Evolutionary conservation across 202 grass and related monocot species (phyloP).

Genomic region (Schoenoplectus tabernaemontani): DNA sequence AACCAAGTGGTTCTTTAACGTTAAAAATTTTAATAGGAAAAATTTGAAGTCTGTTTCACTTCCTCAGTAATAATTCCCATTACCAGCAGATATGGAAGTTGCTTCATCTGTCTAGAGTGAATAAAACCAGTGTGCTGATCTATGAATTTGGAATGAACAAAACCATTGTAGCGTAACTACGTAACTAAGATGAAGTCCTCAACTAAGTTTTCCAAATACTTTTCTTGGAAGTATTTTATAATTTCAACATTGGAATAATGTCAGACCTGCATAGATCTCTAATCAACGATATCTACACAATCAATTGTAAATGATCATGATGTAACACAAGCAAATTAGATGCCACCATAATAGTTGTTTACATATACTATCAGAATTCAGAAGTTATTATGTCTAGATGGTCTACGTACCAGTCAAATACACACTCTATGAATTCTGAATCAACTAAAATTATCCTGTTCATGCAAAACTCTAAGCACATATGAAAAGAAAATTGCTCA

Average conservation of each 20-base stretch:
- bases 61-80: not conserved
- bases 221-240: not conserved
- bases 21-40: too few species aligned
- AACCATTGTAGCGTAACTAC: not conserved
- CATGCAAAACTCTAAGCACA: too few species aligned
- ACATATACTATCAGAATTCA: not conserved
- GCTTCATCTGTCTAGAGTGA: too few species aligned
- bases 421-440: not conserved
- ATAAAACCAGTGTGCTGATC: too few species aligned
- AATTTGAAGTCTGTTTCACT: not conserved
- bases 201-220: not conserved
- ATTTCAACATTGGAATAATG: not conserved
- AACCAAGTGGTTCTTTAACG: not conserved
- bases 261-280: not conserved
- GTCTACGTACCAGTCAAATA: not conserved
- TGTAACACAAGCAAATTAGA: not conserved
- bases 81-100: not conserved
- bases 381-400: not conserved
- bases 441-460: too few species aligned
- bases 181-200: not conserved
- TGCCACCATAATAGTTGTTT: not conserved
- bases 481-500: slow-evolving; percentile 12
- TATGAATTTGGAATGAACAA: not conserved
- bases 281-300: too few species aligned
- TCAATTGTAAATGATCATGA: not conserved